Evolutionary conservation across 169 alveolate genomes (phyloP), one percentile per base, ranked within the genome.

Genomic region (Neospora caninum): DNA sequence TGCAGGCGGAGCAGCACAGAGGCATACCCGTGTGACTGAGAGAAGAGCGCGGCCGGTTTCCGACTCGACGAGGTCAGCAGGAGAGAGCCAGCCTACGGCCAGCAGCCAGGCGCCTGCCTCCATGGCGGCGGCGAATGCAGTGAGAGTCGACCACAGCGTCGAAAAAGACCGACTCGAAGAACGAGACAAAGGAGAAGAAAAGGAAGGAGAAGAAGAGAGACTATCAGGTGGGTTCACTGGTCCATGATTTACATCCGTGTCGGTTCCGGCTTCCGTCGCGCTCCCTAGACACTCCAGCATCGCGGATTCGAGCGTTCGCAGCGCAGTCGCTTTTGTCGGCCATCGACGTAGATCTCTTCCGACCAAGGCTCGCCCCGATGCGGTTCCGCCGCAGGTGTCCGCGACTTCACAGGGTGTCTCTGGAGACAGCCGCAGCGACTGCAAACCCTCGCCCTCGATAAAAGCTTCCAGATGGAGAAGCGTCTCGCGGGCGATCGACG

Each of bases 51-150:
- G 7, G 34, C 73, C 73, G 31, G 7, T 64, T 29, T 7, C 7
- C 73, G 34, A 27, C 31, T 64, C 34, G 0, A 1, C n/a, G 31
- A 64, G 31, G 73, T 64, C 73, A 4, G n/a, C 34, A 22, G 73
- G 73, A 16, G 73, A 64, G 7, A 64, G 7, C 73, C 25, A 64
- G n/a, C 73, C 31, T 7, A 29, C 4, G 73, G 73, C 31, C 34
- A 64, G 73, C 73, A 64, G 73, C 73, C 73, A 64, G 4, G 73
- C 73, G 73, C 73, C 73, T 27, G 73, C 73, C 34, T 64, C 73
- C 73, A 64, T 64, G 25, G 20, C 34, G 34, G 73, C 73, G 73
- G 34, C 73, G 73, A 7, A 64, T 64, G 73, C 73, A 16, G 34
- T 16, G 34, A 64, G n/a, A 6, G n/a, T 27, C 25, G 34, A 27